Base-by-base conservation (phyloP, 78 protist species). In the Dictyostelium firmibasis region DNA sequence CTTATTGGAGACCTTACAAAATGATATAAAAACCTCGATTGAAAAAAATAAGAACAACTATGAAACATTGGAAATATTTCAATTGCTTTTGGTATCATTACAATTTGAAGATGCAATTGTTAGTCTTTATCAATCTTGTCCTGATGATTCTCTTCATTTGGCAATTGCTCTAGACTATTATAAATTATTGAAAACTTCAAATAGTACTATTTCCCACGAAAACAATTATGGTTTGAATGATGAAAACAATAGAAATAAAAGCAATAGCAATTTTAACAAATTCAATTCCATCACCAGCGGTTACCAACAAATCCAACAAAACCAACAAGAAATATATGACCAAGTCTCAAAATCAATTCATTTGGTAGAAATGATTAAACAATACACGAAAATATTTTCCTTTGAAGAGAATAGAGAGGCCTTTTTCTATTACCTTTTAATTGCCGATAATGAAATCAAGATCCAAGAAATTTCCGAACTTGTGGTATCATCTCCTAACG, bases 51-150 rank as follows among this genome's bases (percentile, higher is more conserved):
- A 27, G 27, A 62, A 13, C 9, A 72, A 29, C 47, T 89, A 79
- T 57, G 87, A 78, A 43, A 67, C 43, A 11, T 81, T 31, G 20
- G 94, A 62, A 31, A 23, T 69, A 29, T 62, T 89, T 35, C 94
- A 89, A 69, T 41, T 78, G 14, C 69, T 67, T 25, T 69, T 89
- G 83, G 53, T 64, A 10, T 69, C 87, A 2, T 36, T 72, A 64
- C 94, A 89, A 69, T 89, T 81, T 27, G 94, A 89, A 33, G n/a
- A 64, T 31, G 94, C 85, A 18, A 81, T 89, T 16, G 87, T 43
- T 16, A 47, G 53, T 41, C 27, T 89, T 3, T 67, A 67, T 25
- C 86, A 78, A 47, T 7, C 14, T 20, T 9, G 36, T 35, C 43
- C 86, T 1, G 94, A 78, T 38, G 94, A 89, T 89, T 78, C 87